Evolutionary conservation across 805 yeast species (phyloP), one percentile per base, ranked within the genome.

Genomic region (Nakazawaea holstii): DNA sequence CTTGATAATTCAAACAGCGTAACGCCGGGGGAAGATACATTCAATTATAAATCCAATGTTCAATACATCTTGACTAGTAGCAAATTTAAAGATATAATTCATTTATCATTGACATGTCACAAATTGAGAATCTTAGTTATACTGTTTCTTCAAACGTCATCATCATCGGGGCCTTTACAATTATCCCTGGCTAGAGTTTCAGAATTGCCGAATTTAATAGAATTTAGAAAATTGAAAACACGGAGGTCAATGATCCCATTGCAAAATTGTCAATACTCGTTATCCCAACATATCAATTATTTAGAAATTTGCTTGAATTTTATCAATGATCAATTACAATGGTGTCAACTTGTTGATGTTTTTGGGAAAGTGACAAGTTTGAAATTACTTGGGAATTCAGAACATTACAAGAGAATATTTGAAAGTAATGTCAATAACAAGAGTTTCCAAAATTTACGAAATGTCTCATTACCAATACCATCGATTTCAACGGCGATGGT

Each of bases 221-320:
- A 45, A 24, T 45, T 20, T 28, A 45, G 28, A 39, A 9, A 11
- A 15, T 26, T 45, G 15, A 45, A 33, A 14, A 45, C 24, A 6
- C n/a, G 14, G 24, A 27, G 6, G 6, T 6, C 11, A 37, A 15
- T 24, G 11, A 13, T 35, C 10, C 33, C 39, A 13, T 7, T 27
- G 11, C 27, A 26, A 33, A 32, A 9, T 14, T 15, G 40, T n/a
- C 30, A 14, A 8, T 13, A 17, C 14, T 24, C 24, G 8, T 39
- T 45, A 8, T 26, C 29, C 7, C 24, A 13, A 8, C 15, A 38
- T 40, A 44, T 45, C 30, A 28, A 27, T 6, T 15, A 17, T n/a
- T 45, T 45, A 41, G 49, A 45, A 17, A 13, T 45, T 5, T 40
- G 44, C 17, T 17, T 45, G 26, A 40, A 33, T 30, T 35, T 35